Conservation (phyloP, 176 grass and related monocot species). For the Rhipidocladum racemiflorum region DNA sequence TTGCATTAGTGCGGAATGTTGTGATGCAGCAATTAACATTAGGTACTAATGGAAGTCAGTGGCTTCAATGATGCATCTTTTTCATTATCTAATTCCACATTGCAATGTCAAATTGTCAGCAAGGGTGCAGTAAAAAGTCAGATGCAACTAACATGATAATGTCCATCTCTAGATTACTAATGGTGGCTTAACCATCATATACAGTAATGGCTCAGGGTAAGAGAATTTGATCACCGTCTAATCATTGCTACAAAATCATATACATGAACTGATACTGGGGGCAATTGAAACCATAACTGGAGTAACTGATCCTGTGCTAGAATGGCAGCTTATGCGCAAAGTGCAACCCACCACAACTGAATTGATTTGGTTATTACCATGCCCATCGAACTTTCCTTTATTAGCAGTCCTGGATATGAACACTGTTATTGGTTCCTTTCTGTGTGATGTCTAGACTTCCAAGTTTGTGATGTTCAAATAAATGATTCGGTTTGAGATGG, state of each 20-base stretch:
- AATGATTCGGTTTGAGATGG: neutral
- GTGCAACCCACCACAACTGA: conserved; percentile 10
- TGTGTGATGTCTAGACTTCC: neutral
- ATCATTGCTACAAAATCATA: neutral
- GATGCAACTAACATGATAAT: neutral
- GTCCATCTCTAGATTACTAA: neutral
- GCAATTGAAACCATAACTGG: neutral
- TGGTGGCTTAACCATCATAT: neutral
- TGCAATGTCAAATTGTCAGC: neutral
- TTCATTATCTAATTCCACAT: neutral
- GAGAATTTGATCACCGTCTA: neutral
- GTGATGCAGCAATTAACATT: neutral
- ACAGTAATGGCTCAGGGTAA: neutral
- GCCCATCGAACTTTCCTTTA: neutral
- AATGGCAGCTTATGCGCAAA: neutral
- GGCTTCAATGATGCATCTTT: conserved; percentile 4
- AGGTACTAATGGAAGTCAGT: neutral
- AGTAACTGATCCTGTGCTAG: neutral
- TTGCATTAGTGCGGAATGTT: neutral
- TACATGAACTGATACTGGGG: conserved; percentile 1
- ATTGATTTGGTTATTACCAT: conserved; percentile 13
- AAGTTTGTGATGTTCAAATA: neutral
- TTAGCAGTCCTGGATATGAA: neutral
- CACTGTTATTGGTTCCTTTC: conserved; percentile 3
- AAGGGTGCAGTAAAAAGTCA: neutral